These are phyloP conservation scores for Petunia secreta DNA, from an alignment of 257 asterid genomes.

Conservation along the genomic window DNA sequence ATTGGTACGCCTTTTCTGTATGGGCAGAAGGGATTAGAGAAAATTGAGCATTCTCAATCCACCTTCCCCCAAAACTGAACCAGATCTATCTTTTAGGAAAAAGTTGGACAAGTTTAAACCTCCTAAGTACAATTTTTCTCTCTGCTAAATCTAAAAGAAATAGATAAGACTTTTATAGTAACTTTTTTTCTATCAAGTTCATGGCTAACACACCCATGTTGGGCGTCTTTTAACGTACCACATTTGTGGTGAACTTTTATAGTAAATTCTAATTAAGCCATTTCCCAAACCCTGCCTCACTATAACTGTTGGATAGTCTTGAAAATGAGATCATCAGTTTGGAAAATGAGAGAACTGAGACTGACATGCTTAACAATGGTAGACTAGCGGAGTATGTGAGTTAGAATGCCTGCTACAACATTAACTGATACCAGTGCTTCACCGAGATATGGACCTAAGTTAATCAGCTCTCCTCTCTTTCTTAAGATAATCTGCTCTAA, in stretches of 20 bases:
- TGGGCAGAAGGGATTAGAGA: neutral
- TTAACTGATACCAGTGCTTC: neutral
- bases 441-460: neutral
- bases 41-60: neutral
- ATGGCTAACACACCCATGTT: no score
- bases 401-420: neutral
- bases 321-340: no score
- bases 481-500: no score
- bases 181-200: no score
- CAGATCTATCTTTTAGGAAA: neutral
- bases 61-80: neutral
- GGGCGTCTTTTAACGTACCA: no score
- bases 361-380: neutral
- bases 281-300: neutral
- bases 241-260: no score
- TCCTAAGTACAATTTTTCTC: neutral
- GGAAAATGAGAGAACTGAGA: neutral
- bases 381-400: neutral
- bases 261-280: neutral
- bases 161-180: no score
- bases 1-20: neutral
- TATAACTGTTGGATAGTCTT: neutral
- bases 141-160: neutral
- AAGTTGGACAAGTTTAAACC: neutral
- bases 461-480: neutral